A percentile compares a stretch with the other conserved stretches of the same genome.
Conservation (phyloP, 2,329 filamentous ascomycete species). For the Diplodia mutila region DNA sequence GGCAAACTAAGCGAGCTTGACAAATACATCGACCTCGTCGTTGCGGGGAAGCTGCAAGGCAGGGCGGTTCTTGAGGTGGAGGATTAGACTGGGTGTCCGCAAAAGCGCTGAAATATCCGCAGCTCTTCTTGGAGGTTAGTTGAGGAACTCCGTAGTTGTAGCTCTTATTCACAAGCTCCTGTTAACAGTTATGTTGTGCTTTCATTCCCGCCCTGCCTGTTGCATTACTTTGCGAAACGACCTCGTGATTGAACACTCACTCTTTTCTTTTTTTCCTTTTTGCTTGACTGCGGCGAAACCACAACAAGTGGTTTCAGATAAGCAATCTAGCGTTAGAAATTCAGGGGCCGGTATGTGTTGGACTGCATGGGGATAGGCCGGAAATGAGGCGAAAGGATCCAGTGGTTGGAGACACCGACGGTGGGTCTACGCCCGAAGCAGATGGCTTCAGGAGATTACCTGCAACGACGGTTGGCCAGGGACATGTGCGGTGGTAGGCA, state of each 20-base stretch:
- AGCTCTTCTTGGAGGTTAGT: not conserved
- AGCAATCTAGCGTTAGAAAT: too few relatives aligned
- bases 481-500: not conserved
- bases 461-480: not conserved
- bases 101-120: not conserved
- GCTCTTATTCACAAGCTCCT: too few relatives aligned
- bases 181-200: too few relatives aligned
- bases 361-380: not conserved
- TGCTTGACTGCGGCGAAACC: too few relatives aligned
- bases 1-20: conserved; percentile 46
- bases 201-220: too few relatives aligned
- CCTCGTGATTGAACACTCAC: too few relatives aligned
- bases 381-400: not conserved
- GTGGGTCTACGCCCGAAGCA: not conserved
- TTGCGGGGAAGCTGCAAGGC: conserved; percentile 45
- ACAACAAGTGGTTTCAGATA: too few relatives aligned
- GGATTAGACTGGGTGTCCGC: not conserved
- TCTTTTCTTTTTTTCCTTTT: too few relatives aligned
- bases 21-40: conserved; percentile 45
- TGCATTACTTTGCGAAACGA: too few relatives aligned
- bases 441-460: not conserved
- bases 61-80: conserved; percentile 48
- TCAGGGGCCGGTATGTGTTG: too few relatives aligned
- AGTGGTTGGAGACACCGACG: not conserved
- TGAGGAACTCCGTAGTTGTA: too few relatives aligned